Percentiles rank a stretch among this genome's conserved stretches.
These are phyloP conservation scores for Boletus reticulatus DNA, from an alignment of 768 basidiomycete genomes.

Conservation along the genomic window DNA sequence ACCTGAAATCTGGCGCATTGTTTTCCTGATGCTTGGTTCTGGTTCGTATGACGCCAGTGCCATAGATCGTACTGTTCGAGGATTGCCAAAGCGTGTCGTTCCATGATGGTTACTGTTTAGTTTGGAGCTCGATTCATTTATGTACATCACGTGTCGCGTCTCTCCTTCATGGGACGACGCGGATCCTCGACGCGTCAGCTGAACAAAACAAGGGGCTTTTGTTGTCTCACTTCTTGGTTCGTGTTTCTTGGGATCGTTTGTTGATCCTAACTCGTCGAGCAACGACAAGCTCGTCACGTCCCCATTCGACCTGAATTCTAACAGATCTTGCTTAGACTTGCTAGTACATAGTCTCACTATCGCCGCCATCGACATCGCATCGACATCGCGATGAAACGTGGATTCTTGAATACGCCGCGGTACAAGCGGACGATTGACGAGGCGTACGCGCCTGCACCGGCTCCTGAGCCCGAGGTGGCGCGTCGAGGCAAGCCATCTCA, in stretches of 20 bases:
- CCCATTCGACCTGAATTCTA: no score
- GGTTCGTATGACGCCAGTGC: neutral
- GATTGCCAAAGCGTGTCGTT: conserved; percentile 1
- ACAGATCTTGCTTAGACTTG: no score
- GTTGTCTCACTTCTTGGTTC: no score
- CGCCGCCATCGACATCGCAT: neutral
- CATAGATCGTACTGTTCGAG: neutral
- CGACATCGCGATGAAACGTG: conserved; percentile 19
- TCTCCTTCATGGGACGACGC: no score
- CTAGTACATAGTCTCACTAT: neutral
- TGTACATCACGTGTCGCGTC: neutral
- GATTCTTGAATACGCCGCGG: conserved; percentile 14
- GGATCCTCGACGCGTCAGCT: no score
- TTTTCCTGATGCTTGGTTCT: neutral
- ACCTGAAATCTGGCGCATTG: neutral
- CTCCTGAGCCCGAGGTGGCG: neutral
- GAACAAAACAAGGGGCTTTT: no score
- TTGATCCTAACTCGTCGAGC: no score
- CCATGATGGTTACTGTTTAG: neutral
- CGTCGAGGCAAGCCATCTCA: neutral
- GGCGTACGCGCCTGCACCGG: neutral
- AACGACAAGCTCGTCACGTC: no score
- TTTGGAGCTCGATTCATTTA: no score
- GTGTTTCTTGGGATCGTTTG: no score
- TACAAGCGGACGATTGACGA: conserved; percentile 11